A percentile compares a stretch with the other conserved stretches of the same genome.
These are phyloP conservation scores for Harringtonia lauricola DNA, from an alignment of 2,329 filamentous ascomycete species.

Conservation along the genomic window DNA sequence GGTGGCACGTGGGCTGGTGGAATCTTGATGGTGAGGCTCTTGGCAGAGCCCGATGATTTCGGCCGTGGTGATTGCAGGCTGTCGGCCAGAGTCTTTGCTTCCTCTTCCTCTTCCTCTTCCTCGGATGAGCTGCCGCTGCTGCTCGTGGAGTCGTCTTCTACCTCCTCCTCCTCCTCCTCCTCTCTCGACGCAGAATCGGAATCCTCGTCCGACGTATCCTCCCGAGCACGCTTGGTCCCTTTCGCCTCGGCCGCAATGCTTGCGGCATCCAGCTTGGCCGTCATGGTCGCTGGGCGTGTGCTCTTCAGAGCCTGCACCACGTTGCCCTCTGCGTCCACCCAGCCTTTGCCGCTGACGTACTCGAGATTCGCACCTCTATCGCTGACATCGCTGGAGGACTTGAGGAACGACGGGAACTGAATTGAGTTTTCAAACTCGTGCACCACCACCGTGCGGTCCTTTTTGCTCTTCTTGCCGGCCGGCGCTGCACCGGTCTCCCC, in stretches of 20 bases:
- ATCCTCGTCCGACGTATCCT: background rate
- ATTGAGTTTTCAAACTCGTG: slow-evolving; percentile 85
- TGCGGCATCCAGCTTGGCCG: background rate
- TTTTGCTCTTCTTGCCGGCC: slow-evolving; percentile 30
- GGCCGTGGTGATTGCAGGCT: slow-evolving; percentile 25
- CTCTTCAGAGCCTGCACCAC: slow-evolving; percentile 51
- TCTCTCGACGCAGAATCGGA: too few relatives aligned
- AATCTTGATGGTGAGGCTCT: slow-evolving; percentile 44
- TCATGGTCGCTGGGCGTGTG: slow-evolving; percentile 15
- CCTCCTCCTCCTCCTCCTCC: background rate
- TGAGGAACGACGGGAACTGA: slow-evolving; percentile 74
- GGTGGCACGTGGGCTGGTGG: slow-evolving; percentile 19
- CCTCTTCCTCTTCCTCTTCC: slow-evolving; percentile 10
- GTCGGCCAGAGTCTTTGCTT: background rate
- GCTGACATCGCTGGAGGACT: slow-evolving; percentile 34
- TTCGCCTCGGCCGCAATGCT: background rate
- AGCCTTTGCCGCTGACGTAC: slow-evolving; percentile 77
- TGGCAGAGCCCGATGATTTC: slow-evolving; percentile 38
- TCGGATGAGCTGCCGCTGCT: slow-evolving; percentile 14
- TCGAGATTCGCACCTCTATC: slow-evolving; percentile 33
- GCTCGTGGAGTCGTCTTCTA: slow-evolving; percentile 11
- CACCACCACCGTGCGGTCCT: slow-evolving; percentile 48
- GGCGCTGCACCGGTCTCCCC: background rate
- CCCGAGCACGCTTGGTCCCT: background rate
- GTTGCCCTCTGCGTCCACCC: slow-evolving; percentile 71